These are phyloP conservation scores for Halophytophthora batemanensis DNA, from an alignment of 352 stramenopile species.

Conservation along the genomic window DNA sequence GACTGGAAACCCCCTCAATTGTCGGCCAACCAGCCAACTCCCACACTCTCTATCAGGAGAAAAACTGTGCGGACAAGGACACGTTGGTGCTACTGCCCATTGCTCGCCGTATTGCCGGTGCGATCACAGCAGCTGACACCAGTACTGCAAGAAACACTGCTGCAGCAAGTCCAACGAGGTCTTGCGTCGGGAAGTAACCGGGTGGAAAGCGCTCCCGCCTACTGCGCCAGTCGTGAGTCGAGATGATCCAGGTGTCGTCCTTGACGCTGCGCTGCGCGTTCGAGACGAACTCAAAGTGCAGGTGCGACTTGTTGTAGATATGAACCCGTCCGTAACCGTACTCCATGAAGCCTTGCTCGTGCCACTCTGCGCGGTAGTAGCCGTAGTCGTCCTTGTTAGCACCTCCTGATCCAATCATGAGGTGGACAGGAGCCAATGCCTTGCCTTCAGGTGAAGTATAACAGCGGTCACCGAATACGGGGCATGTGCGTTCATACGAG, in stretches of 20 bases:
- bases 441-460: conserved; percentile 28
- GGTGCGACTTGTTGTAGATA: conserved; percentile 51
- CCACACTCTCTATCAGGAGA: conserved; percentile 9
- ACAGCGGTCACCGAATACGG: conserved; percentile 50
- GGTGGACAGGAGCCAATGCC: conserved; percentile 46
- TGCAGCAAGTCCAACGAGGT: conserved; percentile 14
- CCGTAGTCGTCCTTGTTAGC: conserved; percentile 33
- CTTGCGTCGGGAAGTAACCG: conserved; percentile 23
- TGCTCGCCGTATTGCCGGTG: conserved; percentile 26
- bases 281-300: conserved; percentile 53
- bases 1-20: too few species aligned
- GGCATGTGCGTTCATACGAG: conserved; percentile 59
- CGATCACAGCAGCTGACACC: conserved; percentile 11
- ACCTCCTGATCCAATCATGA: conserved; percentile 52
- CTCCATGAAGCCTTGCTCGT: conserved; percentile 30
- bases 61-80: conserved; percentile 10
- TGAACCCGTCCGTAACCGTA: conserved; percentile 55
- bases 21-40: too few species aligned
- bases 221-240: conserved; percentile 42
- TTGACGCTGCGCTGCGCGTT: conserved; percentile 29
- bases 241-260: conserved; percentile 46
- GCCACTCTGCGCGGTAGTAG: conserved; percentile 36
- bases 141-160: conserved; percentile 17
- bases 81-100: conserved; percentile 10
- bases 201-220: conserved; percentile 29